phyloP scores from a whole-genome alignment of 2,329 filamentous ascomycete species.

The Talaromyces sp. region DNA sequence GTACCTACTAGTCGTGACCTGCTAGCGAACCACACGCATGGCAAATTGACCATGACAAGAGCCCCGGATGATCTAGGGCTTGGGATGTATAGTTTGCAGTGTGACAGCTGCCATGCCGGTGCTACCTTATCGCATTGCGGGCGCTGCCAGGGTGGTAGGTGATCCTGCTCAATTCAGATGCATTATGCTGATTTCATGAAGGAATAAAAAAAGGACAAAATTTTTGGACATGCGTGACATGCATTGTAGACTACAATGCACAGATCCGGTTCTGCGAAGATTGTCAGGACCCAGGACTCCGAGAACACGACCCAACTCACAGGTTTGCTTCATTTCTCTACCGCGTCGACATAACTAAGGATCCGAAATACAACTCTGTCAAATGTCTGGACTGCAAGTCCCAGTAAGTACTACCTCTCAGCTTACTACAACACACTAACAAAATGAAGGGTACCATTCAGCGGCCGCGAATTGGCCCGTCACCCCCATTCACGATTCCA shows the following conservation, averaged over 20 bases:
- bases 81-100: constrained; percentile 10
- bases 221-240: constrained; percentile 18
- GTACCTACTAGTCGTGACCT: constrained; percentile 10
- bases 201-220: constrained; percentile 11
- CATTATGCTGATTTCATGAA: neutral
- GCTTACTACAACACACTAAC: too few species aligned
- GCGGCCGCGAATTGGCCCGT: constrained; percentile 12
- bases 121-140: constrained; percentile 17
- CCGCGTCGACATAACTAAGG: constrained; percentile 13
- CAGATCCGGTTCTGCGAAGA: constrained; percentile 17
- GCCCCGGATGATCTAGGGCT: constrained; percentile 16
- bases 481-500: constrained; percentile 16
- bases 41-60: constrained; percentile 12
- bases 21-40: constrained; percentile 12
- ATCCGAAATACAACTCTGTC: constrained; percentile 15
- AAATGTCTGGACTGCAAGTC: constrained; percentile 15
- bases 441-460: constrained; percentile 6
- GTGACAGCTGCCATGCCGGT: constrained; percentile 11
- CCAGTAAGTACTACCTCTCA: neutral
- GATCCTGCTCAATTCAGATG: too few species aligned
- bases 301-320: constrained; percentile 14
- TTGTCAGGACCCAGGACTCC: constrained; percentile 11
- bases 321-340: constrained; percentile 18
- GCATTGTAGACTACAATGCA: constrained; percentile 17
- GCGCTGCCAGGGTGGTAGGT: constrained; percentile 12